Conservation (phyloP, 2,329 filamentous ascomycete genomes). For the Neophaeococcomyces mojaviensis region DNA sequence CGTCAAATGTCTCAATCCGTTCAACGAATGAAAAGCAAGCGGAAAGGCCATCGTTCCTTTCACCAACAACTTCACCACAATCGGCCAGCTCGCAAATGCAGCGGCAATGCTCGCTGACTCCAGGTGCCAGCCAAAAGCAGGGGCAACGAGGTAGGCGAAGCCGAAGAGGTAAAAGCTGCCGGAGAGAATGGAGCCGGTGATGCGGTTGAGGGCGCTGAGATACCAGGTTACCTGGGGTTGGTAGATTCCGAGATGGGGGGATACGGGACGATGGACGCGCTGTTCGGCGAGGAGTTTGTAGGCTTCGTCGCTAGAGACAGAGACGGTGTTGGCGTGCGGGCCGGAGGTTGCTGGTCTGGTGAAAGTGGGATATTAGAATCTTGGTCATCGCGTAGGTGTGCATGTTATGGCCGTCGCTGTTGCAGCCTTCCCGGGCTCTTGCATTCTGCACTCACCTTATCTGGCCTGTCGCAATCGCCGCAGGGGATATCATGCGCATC, state of each 20-base stretch:
- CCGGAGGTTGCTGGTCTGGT: constrained; percentile 7
- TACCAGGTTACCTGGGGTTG: constrained; percentile 79
- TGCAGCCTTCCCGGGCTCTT: background rate
- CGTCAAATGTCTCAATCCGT: constrained; percentile 63
- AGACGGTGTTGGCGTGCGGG: constrained; percentile 30
- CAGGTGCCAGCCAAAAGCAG: constrained; percentile 64
- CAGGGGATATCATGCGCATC: constrained; percentile 37
- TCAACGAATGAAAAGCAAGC: constrained; percentile 61
- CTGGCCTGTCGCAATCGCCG: constrained; percentile 36
- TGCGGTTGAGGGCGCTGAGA: constrained; percentile 66
- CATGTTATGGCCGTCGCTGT: background rate
- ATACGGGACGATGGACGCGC: constrained; percentile 71
- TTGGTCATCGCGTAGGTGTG: background rate
- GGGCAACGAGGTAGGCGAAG: constrained; percentile 70
- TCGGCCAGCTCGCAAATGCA: constrained; percentile 55
- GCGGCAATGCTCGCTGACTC: constrained; percentile 58
- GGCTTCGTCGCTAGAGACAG: constrained; percentile 48
- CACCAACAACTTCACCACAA: constrained; percentile 49
- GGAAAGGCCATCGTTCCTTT: constrained; percentile 56
- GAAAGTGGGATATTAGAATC: background rate
- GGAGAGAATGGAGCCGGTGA: constrained; percentile 69
- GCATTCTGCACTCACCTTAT: constrained; percentile 36
- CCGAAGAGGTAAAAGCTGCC: constrained; percentile 74
- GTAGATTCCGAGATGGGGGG: constrained; percentile 84
- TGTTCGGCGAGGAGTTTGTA: constrained; percentile 68